A percentile compares a stretch with the other conserved stretches of the same genome.
phyloP scores from a whole-genome alignment of 2,329 filamentous ascomycete genomes.

The Akanthomyces uredinophilus region DNA sequence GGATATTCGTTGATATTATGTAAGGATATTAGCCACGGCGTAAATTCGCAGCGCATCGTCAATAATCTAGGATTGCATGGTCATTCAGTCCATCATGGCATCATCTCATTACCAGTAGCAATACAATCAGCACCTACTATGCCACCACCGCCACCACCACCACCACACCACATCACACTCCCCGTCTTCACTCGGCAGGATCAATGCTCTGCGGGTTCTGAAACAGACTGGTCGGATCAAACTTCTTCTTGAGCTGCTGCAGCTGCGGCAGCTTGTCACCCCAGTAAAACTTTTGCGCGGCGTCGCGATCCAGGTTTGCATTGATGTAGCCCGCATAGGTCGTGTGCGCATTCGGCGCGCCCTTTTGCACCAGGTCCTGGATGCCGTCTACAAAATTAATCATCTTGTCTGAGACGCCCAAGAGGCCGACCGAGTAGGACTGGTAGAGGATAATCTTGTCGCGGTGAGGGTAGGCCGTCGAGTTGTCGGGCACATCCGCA shows the following conservation, averaged over 20 bases:
- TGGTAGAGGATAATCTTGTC: slow-evolving; percentile 61
- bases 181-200: slow-evolving; percentile 19
- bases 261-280: slow-evolving; percentile 44
- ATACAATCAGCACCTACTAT: too few relatives aligned
- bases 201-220: slow-evolving; percentile 55
- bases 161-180: background rate
- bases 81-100: background rate
- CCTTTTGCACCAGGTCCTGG: slow-evolving; percentile 37
- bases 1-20: background rate
- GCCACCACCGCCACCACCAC: too few relatives aligned
- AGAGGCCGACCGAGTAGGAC: slow-evolving; percentile 51
- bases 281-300: slow-evolving; percentile 51
- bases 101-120: too few relatives aligned
- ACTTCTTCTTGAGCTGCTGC: slow-evolving; percentile 43
- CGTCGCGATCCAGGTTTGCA: slow-evolving; percentile 35
- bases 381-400: slow-evolving; percentile 48
- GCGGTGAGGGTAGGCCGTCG: slow-evolving; percentile 58
- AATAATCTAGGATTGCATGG: background rate
- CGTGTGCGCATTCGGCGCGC: slow-evolving; percentile 36
- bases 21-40: background rate
- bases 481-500: slow-evolving; percentile 48
- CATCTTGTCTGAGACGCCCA: slow-evolving; percentile 40
- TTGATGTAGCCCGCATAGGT: slow-evolving; percentile 63
- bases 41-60: background rate
- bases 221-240: slow-evolving; percentile 52